Evolutionary conservation across 2,329 filamentous ascomycete species (phyloP).

Genomic region (Colletotrichum cordylinicola): DNA sequence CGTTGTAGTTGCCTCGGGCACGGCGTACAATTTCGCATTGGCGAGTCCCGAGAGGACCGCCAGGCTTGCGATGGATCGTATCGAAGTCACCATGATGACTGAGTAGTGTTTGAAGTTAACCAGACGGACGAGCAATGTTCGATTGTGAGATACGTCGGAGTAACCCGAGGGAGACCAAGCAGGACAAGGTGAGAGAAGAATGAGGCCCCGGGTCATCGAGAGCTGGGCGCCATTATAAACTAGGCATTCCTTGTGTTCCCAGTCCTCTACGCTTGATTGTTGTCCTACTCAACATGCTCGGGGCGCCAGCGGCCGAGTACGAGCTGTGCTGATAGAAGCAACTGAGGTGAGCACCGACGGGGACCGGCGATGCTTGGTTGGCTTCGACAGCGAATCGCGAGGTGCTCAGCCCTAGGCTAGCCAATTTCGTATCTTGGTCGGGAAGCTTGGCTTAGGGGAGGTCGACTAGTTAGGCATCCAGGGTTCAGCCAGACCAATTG

Average conservation of each 20-base stretch:
- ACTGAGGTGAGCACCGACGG: neutral
- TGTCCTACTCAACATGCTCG: neutral
- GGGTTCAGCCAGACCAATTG: slow-evolving; percentile 29
- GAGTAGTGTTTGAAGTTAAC: neutral
- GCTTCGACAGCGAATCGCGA: neutral
- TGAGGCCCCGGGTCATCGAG: neutral
- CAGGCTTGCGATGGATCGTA: slow-evolving; percentile 25
- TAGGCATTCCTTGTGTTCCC: neutral
- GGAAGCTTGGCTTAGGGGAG: slow-evolving; percentile 30
- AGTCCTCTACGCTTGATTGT: neutral
- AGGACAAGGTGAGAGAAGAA: neutral
- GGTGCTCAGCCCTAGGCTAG: slow-evolving; percentile 28
- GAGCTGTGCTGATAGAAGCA: neutral
- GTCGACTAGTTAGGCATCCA: slow-evolving; percentile 15
- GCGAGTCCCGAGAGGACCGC: slow-evolving; percentile 35
- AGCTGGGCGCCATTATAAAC: slow-evolving; percentile 9
- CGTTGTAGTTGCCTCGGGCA: slow-evolving; percentile 39
- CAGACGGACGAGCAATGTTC: neutral
- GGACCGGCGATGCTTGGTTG: neutral
- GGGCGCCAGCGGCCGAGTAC: neutral
- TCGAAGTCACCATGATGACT: slow-evolving; percentile 30
- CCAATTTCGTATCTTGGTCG: slow-evolving; percentile 24
- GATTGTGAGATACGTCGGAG: neutral
- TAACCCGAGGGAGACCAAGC: neutral
- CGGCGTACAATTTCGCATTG: slow-evolving; percentile 38